Percentiles rank a stretch among this genome's conserved stretches.
Evolutionary conservation across 768 basidiomycete species (phyloP).

Genomic region (Sporobolomyces pararoseus): DNA sequence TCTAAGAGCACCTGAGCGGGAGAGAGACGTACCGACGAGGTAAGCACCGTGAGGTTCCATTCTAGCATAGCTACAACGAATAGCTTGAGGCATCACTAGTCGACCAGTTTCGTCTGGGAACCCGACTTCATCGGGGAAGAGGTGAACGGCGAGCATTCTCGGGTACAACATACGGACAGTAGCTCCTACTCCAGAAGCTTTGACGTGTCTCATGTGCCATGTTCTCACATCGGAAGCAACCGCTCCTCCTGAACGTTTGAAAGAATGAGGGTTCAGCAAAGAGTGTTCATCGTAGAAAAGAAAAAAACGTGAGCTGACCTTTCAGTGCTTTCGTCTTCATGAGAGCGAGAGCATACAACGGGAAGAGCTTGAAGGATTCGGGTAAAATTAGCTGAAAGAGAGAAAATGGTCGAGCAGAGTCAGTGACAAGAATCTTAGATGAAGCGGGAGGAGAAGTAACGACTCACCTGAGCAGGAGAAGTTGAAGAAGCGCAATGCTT

Average conservation of each 20-base stretch:
- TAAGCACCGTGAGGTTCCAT: conserved; percentile 93
- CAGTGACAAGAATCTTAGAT: background rate
- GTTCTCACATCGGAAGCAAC: conserved; percentile 94
- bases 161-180: conserved; percentile 83
- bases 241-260: conserved; percentile 60
- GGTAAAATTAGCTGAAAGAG: conserved; percentile 76
- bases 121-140: conserved; percentile 66
- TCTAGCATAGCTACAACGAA: conserved; percentile 74
- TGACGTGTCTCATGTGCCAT: conserved; percentile 71
- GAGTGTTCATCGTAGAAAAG: background rate
- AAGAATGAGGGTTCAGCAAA: background rate
- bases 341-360: conserved; percentile 72
- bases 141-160: conserved; percentile 78
- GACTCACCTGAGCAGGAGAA: conserved; percentile 67
- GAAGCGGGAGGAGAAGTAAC: no score
- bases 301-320: conserved; percentile 54
- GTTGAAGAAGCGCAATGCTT: conserved; percentile 79
- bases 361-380: conserved; percentile 82
- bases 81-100: conserved; percentile 66
- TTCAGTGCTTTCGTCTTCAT: conserved; percentile 90
- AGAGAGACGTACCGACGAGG: conserved; percentile 64
- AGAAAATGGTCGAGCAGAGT: background rate
- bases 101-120: conserved; percentile 64
- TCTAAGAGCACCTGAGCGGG: background rate
- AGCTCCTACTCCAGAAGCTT: conserved; percentile 64